Percentiles rank a stretch among this genome's conserved stretches.
Conservation (phyloP, 345 rosid species). For the Turnera subulata region DNA sequence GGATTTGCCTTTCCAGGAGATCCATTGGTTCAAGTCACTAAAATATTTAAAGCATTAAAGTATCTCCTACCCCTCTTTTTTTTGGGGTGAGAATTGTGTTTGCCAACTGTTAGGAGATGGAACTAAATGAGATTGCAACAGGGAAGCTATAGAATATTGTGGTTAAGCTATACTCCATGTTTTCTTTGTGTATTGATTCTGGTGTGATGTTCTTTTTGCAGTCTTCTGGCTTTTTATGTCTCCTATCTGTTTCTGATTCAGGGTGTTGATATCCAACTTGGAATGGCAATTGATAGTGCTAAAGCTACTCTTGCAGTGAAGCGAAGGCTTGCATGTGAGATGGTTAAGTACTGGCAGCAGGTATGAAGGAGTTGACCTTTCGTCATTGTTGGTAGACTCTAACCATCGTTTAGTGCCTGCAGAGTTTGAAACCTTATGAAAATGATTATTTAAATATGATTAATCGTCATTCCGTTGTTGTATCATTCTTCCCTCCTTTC, state of each 20-base stretch:
- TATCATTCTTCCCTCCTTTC: too few species aligned
- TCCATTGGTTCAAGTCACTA: too few species aligned
- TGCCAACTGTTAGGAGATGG: too few species aligned
- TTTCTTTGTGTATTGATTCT: not conserved
- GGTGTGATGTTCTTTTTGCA: slow-evolving; percentile 4
- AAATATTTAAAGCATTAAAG: too few species aligned
- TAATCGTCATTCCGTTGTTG: too few species aligned
- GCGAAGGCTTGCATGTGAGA: slow-evolving; percentile 98
- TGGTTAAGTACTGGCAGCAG: slow-evolving; percentile 99
- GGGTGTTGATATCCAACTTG: slow-evolving; percentile 97
- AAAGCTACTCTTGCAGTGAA: slow-evolving; percentile 99
- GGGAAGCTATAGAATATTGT: too few species aligned
- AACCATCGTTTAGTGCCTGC: too few species aligned
- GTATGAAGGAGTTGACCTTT: slow-evolving; percentile 31
- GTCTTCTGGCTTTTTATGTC: not conserved
- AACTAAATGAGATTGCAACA: too few species aligned
- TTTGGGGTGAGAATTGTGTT: not conserved
- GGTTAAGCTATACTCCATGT: not conserved
- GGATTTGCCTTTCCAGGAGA: too few species aligned
- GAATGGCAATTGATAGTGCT: slow-evolving; percentile 96
- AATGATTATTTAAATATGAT: too few species aligned
- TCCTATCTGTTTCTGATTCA: slow-evolving; percentile 34
- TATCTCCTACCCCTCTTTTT: not conserved
- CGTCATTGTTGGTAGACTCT: not conserved
- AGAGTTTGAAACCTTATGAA: too few species aligned